Conservation (phyloP, 805 yeast species). For the Spathaspora sp. region DNA sequence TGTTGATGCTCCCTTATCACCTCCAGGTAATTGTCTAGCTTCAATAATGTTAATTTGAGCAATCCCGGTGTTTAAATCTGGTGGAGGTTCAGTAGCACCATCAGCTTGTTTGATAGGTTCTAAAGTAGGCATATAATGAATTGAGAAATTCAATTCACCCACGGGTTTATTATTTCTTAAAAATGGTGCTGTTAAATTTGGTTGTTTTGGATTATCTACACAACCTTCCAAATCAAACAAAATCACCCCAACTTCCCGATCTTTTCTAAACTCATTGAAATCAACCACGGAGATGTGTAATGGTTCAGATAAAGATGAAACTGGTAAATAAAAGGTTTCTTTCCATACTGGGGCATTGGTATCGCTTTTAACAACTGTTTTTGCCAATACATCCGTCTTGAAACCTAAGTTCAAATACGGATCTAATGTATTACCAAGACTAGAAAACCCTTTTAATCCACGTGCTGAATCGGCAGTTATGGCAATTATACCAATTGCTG, state of each 20-base stretch:
- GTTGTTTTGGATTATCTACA: constrained; percentile 48
- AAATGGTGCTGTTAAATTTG: constrained; percentile 51
- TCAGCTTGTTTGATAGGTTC: constrained; percentile 62
- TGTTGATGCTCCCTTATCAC: constrained; percentile 50
- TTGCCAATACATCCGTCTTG: constrained; percentile 54
- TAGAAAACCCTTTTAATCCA: constrained; percentile 64
- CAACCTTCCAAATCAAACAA: constrained; percentile 70
- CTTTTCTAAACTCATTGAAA: constrained; percentile 75
- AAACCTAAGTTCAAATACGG: constrained; percentile 81
- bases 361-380: constrained; percentile 65
- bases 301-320: constrained; percentile 79
- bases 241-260: constrained; percentile 73
- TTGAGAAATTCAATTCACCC: constrained; percentile 69
- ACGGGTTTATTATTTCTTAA: constrained; percentile 80
- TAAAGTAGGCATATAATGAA: constrained; percentile 74
- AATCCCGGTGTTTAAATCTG: constrained; percentile 93
- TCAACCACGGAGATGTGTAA: constrained; percentile 69
- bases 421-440: constrained; percentile 77
- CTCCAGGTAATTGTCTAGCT: constrained; percentile 52
- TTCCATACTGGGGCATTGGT: constrained; percentile 80
- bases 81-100: constrained; percentile 81
- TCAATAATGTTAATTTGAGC: constrained; percentile 62
- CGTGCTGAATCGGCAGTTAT: constrained; percentile 65
- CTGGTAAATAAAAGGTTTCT: constrained; percentile 67
- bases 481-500: constrained; percentile 84